Base-by-base conservation (phyloP, 1,139 yeast genomes). In the Suhomyces maxii region DNA sequence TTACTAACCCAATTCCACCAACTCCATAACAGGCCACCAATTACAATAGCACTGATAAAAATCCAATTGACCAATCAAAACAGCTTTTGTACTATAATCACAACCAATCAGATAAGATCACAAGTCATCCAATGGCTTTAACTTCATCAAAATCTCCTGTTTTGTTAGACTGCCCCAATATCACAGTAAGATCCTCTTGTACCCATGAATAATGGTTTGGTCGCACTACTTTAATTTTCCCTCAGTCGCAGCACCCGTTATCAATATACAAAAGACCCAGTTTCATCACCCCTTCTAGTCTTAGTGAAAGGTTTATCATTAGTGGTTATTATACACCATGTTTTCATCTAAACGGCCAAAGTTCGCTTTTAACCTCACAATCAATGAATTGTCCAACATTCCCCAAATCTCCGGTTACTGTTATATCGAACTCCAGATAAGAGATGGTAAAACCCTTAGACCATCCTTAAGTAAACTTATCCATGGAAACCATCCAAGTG, bases 401-500 rank as follows among this genome's bases (percentile, higher is more conserved):
- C 98, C 98, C 0, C 89, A 88, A 55, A 77, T 86, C 2, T 73
- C 82, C 2, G 96, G 96, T 0, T 64, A 71, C 37, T 83, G 93
- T 55, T 83, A 67, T 55, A 80, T 89, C 26, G 83, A 84, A 35
- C 51, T 73, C 2, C 65, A 67, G 35, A 64, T 74, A 7, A 66
- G 68, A 46, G 77, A 75, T 43, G 52, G 54, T 25, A 48, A 45
- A 42, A 47, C 34, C 28, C 26, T 47, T 8, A 34, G 54, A 44
- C 49, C 56, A 8, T 44, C 53, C 7, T 42, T 53, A 30, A 37
- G 48, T 37, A 46, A 47, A 14, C 46, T 52, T 8, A 48, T 53
- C n/a, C 53, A 47, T 34, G 48, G 52, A n/a, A 48, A 45, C n/a
- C 48, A 31, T 30, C 51, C 48, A 6, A 37, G 37, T 6, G 34